Conservation (phyloP, 2,329 filamentous ascomycete genomes). For the Mariannaea elegans region DNA sequence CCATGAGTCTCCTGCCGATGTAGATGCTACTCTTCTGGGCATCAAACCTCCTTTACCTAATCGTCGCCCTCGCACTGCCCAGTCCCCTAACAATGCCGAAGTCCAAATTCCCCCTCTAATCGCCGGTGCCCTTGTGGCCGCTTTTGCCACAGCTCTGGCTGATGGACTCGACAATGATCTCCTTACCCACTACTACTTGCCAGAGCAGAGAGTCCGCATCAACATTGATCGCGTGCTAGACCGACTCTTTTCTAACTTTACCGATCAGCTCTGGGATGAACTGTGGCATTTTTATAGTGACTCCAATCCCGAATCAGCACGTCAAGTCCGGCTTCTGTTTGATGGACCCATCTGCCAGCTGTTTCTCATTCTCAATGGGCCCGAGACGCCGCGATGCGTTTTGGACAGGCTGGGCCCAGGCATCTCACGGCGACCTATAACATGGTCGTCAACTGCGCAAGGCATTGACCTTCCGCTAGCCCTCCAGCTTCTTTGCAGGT, state of each 20-base stretch:
- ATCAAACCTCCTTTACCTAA: slow-evolving; percentile 48
- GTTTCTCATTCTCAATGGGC: slow-evolving; percentile 48
- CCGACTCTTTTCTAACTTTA: slow-evolving; percentile 46
- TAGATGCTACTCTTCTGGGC: slow-evolving; percentile 28
- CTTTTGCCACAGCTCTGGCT: slow-evolving; percentile 47
- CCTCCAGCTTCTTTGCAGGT: slow-evolving; percentile 48
- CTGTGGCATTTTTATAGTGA: slow-evolving; percentile 46
- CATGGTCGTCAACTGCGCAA: slow-evolving; percentile 44
- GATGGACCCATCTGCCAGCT: slow-evolving; percentile 50
- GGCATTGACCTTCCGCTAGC: slow-evolving; percentile 48
- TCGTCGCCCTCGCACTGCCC: slow-evolving; percentile 40
- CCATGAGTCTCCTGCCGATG: slow-evolving; percentile 22
- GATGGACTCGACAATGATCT: slow-evolving; percentile 48
- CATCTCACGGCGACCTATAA: slow-evolving; percentile 42
- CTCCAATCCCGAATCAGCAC: slow-evolving; percentile 39
- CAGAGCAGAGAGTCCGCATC: slow-evolving; percentile 43
- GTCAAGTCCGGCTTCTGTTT: slow-evolving; percentile 46
- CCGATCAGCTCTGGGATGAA: slow-evolving; percentile 47
- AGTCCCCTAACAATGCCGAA: slow-evolving; percentile 42
- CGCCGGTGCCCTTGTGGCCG: slow-evolving; percentile 45
- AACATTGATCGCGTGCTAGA: slow-evolving; percentile 50
- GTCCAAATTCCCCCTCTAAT: slow-evolving; percentile 48
- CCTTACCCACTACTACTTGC: slow-evolving; percentile 49
- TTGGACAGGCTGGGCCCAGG: slow-evolving; percentile 48
- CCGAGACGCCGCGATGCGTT: slow-evolving; percentile 46